These are phyloP conservation scores for Cladophialophora chaetospira DNA, from an alignment of 2,329 filamentous ascomycete species.

Conservation along the genomic window DNA sequence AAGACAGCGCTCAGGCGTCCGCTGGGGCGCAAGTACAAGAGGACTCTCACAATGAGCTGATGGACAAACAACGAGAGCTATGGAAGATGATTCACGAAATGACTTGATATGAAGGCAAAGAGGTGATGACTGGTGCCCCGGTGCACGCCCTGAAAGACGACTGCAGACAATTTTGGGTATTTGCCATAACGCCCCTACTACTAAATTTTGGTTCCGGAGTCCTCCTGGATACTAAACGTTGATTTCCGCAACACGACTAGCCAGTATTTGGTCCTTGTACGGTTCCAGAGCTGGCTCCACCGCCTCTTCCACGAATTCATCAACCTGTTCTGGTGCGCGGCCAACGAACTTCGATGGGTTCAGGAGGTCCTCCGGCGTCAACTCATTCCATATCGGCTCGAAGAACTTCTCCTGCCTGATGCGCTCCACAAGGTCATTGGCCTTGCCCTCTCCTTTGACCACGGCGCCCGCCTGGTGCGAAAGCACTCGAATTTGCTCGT, in stretches of 20 bases:
- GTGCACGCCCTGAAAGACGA: neutral
- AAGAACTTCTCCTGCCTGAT: conserved; percentile 76
- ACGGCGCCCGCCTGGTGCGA: conserved; percentile 72
- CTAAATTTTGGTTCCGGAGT: neutral
- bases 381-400: conserved; percentile 65
- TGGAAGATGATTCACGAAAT: conserved; percentile 46
- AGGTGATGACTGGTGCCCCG: neutral
- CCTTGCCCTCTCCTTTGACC: conserved; percentile 70
- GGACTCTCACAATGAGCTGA: conserved; percentile 33
- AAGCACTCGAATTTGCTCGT: conserved; percentile 84
- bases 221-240: conserved; percentile 39
- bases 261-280: conserved; percentile 45
- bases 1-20: conserved; percentile 13
- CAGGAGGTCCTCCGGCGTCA: conserved; percentile 63
- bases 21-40: neutral
- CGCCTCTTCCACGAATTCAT: conserved; percentile 54
- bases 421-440: conserved; percentile 79
- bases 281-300: conserved; percentile 51
- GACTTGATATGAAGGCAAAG: conserved; percentile 12
- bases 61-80: conserved; percentile 38
- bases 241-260: conserved; percentile 43
- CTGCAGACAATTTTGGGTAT: neutral
- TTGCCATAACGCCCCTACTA: neutral
- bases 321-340: conserved; percentile 56
- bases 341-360: conserved; percentile 64